phyloP scores from a whole-genome alignment of 495 filamentous ascomycete genomes.

The Penicillium angulare region DNA sequence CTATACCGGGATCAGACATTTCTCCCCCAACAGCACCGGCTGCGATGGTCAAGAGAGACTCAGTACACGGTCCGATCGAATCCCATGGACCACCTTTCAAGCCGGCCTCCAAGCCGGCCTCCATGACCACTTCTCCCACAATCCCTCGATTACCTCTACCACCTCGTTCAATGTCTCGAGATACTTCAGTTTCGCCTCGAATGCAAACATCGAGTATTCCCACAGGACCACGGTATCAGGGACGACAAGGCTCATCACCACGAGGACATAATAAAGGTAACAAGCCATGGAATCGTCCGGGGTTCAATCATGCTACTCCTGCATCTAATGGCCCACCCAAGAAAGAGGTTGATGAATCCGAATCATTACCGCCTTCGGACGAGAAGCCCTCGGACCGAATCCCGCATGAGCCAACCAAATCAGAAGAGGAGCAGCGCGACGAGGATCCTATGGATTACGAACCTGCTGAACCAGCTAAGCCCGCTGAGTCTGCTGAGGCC shows the following conservation, averaged over 20 bases:
- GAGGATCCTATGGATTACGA: background rate
- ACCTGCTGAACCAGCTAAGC: background rate
- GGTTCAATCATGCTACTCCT: constrained; percentile 30
- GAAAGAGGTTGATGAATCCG: constrained; percentile 27
- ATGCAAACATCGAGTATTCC: constrained; percentile 57
- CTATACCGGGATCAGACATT: constrained; percentile 22
- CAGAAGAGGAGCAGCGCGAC: background rate
- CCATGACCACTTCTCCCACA: constrained; percentile 26
- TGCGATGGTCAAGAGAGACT: constrained; percentile 36
- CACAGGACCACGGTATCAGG: constrained; percentile 55
- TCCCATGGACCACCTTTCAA: constrained; percentile 15
- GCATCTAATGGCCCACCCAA: constrained; percentile 32
- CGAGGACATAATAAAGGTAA: constrained; percentile 41
- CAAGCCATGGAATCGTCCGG: constrained; percentile 63
- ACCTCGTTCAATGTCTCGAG: constrained; percentile 31
- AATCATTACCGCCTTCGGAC: background rate
- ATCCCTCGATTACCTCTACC: constrained; percentile 27
- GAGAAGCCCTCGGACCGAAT: background rate
- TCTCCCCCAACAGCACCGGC: constrained; percentile 45
- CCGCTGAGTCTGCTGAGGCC: background rate
- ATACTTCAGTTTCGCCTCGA: constrained; percentile 44
- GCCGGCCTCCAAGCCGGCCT: constrained; percentile 19
- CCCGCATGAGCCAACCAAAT: background rate
- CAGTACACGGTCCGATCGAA: constrained; percentile 15
- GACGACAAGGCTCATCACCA: constrained; percentile 28